phyloP scores from a whole-genome alignment of 768 basidiomycete species.

The Ramaria rubella region DNA sequence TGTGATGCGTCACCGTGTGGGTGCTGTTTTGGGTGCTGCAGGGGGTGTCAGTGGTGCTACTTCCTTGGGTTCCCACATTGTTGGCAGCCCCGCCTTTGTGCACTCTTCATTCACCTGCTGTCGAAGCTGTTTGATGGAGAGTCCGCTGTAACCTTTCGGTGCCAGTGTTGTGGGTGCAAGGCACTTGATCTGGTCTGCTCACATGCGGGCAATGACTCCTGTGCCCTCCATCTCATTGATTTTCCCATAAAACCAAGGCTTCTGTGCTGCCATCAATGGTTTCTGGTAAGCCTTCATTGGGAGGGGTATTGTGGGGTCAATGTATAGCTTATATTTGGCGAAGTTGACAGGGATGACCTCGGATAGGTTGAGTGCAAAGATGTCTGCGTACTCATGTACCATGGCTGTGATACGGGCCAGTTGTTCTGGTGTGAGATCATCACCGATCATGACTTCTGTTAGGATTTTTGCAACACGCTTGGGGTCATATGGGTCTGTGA shows the following conservation, averaged over 20 bases:
- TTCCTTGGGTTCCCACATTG: background rate
- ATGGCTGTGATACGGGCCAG: constrained; percentile 16
- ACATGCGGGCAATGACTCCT: constrained; percentile 27
- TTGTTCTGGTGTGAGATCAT: constrained; percentile 25
- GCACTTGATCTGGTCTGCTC: constrained; percentile 30
- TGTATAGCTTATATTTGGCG: constrained; percentile 28
- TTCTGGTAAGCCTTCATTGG: constrained; percentile 25
- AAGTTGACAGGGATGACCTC: constrained; percentile 31
- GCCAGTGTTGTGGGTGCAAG: constrained; percentile 30
- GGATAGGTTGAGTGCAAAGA: constrained; percentile 33
- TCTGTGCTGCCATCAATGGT: constrained; percentile 27
- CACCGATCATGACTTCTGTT: constrained; percentile 20
- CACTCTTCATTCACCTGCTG: constrained; percentile 29
- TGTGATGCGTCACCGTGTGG: constrained; percentile 30
- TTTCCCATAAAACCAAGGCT: constrained; percentile 23
- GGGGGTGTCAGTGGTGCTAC: background rate
- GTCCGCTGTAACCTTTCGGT: constrained; percentile 27
- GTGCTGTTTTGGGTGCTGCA: background rate
- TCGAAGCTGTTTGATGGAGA: constrained; percentile 18
- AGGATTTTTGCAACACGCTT: constrained; percentile 17
- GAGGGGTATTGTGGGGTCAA: constrained; percentile 26
- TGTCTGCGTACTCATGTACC: constrained; percentile 29
- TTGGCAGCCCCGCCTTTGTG: constrained; percentile 18
- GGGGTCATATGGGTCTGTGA: constrained; percentile 13
- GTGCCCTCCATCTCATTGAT: constrained; percentile 31